Evolutionary conservation across 1,284 basidiomycete species (phyloP), one percentile per base, ranked within the genome.

Genomic region (Tilletia setariae): DNA sequence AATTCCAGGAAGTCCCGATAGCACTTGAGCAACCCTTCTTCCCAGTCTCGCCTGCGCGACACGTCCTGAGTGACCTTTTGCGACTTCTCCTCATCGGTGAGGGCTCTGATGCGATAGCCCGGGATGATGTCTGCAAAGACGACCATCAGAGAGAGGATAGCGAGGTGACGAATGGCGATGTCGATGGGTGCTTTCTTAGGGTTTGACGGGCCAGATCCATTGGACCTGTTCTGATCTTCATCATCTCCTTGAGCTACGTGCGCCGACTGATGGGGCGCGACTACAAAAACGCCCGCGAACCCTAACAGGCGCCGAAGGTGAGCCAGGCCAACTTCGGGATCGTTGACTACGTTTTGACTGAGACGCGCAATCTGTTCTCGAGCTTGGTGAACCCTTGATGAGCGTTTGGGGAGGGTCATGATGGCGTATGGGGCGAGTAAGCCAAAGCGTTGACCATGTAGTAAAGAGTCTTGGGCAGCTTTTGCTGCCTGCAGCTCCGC

Each of bases 11-110:
- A 98, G 15, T 87, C 86, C 83, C 96, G 93, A 84, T 99, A 99
- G 47, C 90, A 89, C 65, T 86, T 84, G 23, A 98, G 91, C 64
- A 99, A 86, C n/a, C 94, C 91, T 83, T 98, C 93, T 83, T 99
- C 96, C 87, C 91, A 98, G 80, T 98, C 96, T 75, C 96, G 88
- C 72, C 92, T 90, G 35, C 90, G 87, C 21, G 90, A 87, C 2
- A 98, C 93, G 84, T 94, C 90, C 84, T 98, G 95, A 81, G 92
- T 90, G 68, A 98, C 94, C 83, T 94, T 95, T 82, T 96, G 94
- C 3, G 89, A 85, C 83, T 91, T 91, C 84, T 99, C 96, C 72
- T 88, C 88, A 46, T 94, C 95, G 1, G 92, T 93, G 42, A 99
- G 85, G 16, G 89, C 84, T 65, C 96, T 91, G 80, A 99, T 97